Evolutionary conservation across 2,329 filamentous ascomycete genomes (phyloP).

Genomic region (Mycosphaerella arachidis): DNA sequence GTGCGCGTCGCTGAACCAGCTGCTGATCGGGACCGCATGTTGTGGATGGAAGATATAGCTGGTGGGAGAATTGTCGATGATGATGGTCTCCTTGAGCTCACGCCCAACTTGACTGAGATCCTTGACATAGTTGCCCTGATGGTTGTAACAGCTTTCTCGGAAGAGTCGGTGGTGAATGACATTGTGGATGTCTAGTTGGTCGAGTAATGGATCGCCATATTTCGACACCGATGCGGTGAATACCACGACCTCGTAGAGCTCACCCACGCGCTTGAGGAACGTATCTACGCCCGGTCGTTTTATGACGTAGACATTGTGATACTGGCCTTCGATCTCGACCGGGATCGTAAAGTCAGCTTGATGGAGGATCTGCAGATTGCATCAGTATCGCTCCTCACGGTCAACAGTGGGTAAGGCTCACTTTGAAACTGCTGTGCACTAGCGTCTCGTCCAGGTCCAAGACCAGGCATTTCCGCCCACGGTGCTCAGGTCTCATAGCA

Average conservation of each 20-base stretch:
- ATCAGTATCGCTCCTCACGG: slow-evolving; percentile 6
- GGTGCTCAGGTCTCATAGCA: slow-evolving; percentile 72
- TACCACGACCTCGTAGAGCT: slow-evolving; percentile 96
- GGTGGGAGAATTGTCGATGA: slow-evolving; percentile 98
- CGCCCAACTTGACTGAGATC: slow-evolving; percentile 95
- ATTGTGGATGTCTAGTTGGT: slow-evolving; percentile 94
- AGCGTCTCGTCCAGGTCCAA: slow-evolving; percentile 94
- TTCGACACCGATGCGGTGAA: slow-evolving; percentile 99
- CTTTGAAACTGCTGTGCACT: slow-evolving; percentile 98
- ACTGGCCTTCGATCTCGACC: slow-evolving; percentile 97
- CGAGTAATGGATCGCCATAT: slow-evolving; percentile 94
- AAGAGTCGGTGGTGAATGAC: slow-evolving; percentile 95
- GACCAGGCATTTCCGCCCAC: slow-evolving; percentile 88
- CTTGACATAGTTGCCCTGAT: slow-evolving; percentile 99
- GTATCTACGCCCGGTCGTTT: slow-evolving; percentile 97
- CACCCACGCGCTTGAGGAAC: slow-evolving; percentile 97
- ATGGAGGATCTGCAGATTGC: slow-evolving; percentile 71
- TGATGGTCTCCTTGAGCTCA: slow-evolving; percentile 95
- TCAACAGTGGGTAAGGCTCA: slow-evolving; percentile 39
- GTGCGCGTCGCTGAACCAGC: slow-evolving; percentile 99
- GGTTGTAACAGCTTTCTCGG: slow-evolving; percentile 98
- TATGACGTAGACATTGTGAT: slow-evolving; percentile 99
- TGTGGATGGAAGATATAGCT: slow-evolving; percentile 99
- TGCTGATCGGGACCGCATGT: slow-evolving; percentile 97
- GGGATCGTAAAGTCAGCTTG: slow-evolving; percentile 99